Percentiles rank a stretch among this genome's conserved stretches.
Conservation (phyloP, 2,329 filamentous ascomycete genomes). For the Claviceps sorghi region DNA sequence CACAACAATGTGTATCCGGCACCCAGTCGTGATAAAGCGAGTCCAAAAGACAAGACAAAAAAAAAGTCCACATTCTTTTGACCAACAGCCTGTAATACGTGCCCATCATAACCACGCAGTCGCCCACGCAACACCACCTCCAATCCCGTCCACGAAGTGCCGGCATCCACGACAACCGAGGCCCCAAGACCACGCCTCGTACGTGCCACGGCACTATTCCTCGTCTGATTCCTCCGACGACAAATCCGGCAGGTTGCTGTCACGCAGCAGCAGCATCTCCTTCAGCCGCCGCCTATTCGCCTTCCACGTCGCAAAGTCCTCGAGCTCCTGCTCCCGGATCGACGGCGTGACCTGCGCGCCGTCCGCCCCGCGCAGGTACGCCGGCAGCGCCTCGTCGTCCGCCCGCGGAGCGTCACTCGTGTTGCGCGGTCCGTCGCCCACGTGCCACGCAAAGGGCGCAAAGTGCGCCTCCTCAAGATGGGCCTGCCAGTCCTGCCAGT, state of each 20-base stretch:
- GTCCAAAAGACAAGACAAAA: too few species aligned
- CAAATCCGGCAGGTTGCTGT: slow-evolving; percentile 27
- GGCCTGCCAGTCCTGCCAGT: slow-evolving; percentile 23
- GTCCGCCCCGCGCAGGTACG: slow-evolving; percentile 35
- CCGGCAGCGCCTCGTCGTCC: slow-evolving; percentile 18
- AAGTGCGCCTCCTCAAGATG: slow-evolving; percentile 44
- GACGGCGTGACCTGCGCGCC: slow-evolving; percentile 46
- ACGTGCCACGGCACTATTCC: too few species aligned
- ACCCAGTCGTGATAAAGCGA: too few species aligned
- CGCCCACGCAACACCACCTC: too few species aligned
- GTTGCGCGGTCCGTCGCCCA: slow-evolving; percentile 44
- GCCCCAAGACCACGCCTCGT: too few species aligned
- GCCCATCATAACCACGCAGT: too few species aligned
- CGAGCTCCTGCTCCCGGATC: slow-evolving; percentile 34
- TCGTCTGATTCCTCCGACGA: slow-evolving; percentile 1
- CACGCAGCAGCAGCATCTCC: slow-evolving; percentile 26
- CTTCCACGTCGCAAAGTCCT: slow-evolving; percentile 30
- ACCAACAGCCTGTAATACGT: too few species aligned
- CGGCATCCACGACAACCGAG: too few species aligned
- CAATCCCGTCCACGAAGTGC: too few species aligned
- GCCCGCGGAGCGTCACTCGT: slow-evolving; percentile 7
- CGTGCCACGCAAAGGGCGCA: slow-evolving; percentile 38
- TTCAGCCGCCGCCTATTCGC: slow-evolving; percentile 30
- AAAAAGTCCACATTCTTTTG: too few species aligned
- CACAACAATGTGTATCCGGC: too few species aligned